These are phyloP conservation scores for Chaetomium globosum DNA, from an alignment of 2,329 filamentous ascomycete genomes.

Conservation along the genomic window DNA sequence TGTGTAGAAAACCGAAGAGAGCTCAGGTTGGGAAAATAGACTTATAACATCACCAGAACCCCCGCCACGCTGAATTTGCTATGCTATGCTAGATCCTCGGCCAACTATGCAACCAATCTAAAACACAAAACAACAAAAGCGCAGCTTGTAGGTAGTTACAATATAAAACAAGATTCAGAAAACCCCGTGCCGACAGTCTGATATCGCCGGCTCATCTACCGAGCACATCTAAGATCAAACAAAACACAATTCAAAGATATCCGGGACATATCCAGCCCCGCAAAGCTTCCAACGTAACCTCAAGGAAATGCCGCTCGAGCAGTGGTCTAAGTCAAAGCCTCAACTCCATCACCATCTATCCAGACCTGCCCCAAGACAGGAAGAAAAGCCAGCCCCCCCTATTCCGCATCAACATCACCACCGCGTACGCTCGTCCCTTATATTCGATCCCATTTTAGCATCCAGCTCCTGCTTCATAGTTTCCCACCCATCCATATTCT, in stretches of 20 bases:
- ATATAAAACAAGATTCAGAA: not conserved
- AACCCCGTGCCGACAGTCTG: not conserved
- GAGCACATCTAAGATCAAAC: not conserved
- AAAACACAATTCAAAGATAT: not conserved
- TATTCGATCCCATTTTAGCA: not conserved
- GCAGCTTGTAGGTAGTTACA: not conserved
- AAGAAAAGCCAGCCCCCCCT: not conserved
- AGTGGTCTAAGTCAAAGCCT: not conserved
- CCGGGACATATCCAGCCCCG: constrained; percentile 20
- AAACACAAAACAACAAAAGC: not conserved
- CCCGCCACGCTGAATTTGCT: constrained; percentile 4
- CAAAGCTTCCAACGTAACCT: constrained; percentile 16
- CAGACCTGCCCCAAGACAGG: constrained; percentile 1
- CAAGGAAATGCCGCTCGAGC: not conserved
- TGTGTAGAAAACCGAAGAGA: not conserved
- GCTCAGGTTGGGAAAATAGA: not conserved
- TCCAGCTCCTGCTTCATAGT: not conserved
- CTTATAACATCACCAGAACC: not conserved
- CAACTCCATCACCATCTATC: constrained; percentile 7
- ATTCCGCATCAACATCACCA: not conserved
- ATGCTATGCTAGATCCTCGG: constrained; percentile 16
- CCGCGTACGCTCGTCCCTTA: not conserved
- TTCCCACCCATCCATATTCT: not conserved
- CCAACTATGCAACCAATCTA: constrained; percentile 20
- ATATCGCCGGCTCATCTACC: not conserved